Percentiles rank a stretch among this genome's conserved stretches.
phyloP scores from a whole-genome alignment of 2,329 filamentous ascomycete species.

The Colletotrichum sp. region DNA sequence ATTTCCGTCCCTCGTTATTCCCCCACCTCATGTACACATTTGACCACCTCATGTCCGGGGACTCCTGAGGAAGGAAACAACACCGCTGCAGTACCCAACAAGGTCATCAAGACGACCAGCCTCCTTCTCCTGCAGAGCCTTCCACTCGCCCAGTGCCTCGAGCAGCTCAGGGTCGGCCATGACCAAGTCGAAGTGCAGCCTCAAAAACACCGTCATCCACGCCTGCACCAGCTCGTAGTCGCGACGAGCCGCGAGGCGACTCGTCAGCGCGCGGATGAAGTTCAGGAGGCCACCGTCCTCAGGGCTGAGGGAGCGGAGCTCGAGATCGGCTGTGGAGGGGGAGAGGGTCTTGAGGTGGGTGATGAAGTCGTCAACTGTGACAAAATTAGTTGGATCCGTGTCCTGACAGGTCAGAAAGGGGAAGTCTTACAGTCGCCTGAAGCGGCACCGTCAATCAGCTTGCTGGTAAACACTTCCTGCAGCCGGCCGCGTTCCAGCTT shows the following conservation, averaged over 20 bases:
- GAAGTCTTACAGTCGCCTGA: conserved; percentile 64
- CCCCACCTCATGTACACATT: background rate
- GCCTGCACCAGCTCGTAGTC: conserved; percentile 96
- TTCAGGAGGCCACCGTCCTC: conserved; percentile 73
- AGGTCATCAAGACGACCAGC: conserved; percentile 73
- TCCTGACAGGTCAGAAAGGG: background rate
- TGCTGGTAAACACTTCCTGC: conserved; percentile 63
- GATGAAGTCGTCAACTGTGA: conserved; percentile 69
- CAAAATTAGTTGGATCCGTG: conserved; percentile 24
- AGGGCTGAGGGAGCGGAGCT: conserved; percentile 79
- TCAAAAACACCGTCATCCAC: conserved; percentile 96
- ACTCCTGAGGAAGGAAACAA: conserved; percentile 79
- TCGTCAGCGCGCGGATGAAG: conserved; percentile 84
- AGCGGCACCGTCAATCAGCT: conserved; percentile 57
- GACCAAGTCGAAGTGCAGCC: conserved; percentile 71
- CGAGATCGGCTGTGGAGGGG: conserved; percentile 86
- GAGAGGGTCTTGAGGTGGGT: conserved; percentile 80
- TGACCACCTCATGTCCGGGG: conserved; percentile 50
- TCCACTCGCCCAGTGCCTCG: conserved; percentile 71
- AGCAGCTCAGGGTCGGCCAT: conserved; percentile 59
- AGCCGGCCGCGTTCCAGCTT: conserved; percentile 65
- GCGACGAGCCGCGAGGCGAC: conserved; percentile 67
- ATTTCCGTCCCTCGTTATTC: background rate
- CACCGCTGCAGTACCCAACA: conserved; percentile 87
- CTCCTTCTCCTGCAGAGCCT: conserved; percentile 74